Evolutionary conservation across 202 grass and related monocot genomes (phyloP).

Genomic region (Brachypodium distachyon): DNA sequence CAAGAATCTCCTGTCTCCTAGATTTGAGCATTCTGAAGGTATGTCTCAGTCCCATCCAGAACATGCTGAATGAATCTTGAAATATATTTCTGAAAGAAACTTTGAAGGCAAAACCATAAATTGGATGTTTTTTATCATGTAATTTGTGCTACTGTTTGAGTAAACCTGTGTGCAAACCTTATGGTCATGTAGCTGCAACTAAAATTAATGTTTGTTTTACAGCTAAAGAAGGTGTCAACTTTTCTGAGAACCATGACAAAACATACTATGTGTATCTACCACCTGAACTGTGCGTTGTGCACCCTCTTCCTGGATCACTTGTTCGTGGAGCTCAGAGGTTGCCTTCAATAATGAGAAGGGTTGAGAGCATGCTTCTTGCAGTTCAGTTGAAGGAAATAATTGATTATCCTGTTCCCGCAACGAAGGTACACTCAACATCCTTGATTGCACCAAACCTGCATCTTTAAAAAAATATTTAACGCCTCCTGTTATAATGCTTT

Average conservation of each 20-base stretch:
- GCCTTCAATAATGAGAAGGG: constrained; percentile 97
- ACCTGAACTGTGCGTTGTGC: constrained; percentile 85
- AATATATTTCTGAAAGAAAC: constrained; percentile 7
- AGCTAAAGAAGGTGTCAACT: constrained; percentile 71
- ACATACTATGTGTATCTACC: constrained; percentile 98
- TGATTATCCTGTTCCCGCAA: constrained; percentile 74
- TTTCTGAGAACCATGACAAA: constrained; percentile 82
- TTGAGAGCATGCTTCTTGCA: constrained; percentile 98
- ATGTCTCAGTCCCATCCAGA: constrained; percentile 3
- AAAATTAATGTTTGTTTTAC: constrained; percentile 14
- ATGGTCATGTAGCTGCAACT: not conserved
- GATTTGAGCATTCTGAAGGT: constrained; percentile 99
- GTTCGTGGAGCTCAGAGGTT: constrained; percentile 92
- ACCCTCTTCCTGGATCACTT: constrained; percentile 88
- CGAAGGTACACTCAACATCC: constrained; percentile 44
- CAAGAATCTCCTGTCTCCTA: constrained; percentile 97
- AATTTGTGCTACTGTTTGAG: not conserved
- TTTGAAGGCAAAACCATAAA: not conserved
- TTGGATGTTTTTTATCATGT: not conserved
- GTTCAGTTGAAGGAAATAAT: constrained; percentile 96
- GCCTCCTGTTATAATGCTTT: not conserved
- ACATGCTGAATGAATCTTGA: not conserved
- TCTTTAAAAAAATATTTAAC: not conserved
- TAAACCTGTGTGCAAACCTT: not conserved
- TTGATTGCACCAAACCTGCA: not conserved